Percentiles rank a stretch among this genome's conserved stretches.
Conservation (phyloP, 1,139 yeast species). For the Candida sanyaensis region DNA sequence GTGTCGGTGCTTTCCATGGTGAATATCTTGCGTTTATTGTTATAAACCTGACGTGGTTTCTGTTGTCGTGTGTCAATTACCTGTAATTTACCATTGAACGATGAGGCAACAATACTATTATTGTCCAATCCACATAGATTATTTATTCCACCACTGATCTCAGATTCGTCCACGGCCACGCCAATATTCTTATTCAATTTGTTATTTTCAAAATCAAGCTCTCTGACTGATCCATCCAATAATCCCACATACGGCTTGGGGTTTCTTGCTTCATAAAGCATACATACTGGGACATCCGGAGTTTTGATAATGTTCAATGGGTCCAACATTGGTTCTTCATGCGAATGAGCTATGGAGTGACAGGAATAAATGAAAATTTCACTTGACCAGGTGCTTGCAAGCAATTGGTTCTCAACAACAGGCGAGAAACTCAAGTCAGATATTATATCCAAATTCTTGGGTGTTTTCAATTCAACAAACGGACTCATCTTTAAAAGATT, state of each 20-base stretch:
- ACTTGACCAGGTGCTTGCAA: conserved; percentile 47
- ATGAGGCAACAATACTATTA: conserved; percentile 35
- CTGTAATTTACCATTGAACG: conserved; percentile 55
- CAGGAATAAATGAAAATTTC: conserved; percentile 37
- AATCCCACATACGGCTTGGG: conserved; percentile 36
- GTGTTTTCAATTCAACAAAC: conserved; percentile 20
- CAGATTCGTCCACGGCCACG: conserved; percentile 12
- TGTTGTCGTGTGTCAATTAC: conserved; percentile 31
- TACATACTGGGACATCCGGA: conserved; percentile 14
- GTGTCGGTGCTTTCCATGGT: conserved; percentile 59
- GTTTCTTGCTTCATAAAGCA: conserved; percentile 14
- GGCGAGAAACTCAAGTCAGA: conserved; percentile 36
- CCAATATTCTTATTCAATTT: conserved; percentile 20
- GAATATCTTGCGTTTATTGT: conserved; percentile 52
- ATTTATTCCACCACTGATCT: conserved; percentile 29
- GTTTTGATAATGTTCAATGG: conserved; percentile 12
- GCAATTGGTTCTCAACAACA: conserved; percentile 25
- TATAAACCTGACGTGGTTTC: conserved; percentile 12
- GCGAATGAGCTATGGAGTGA: conserved; percentile 11
- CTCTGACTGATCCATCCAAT: conserved; percentile 42
- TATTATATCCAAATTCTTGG: conserved; percentile 28
- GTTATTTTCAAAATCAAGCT: conserved; percentile 45
- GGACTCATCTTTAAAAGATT: neutral
- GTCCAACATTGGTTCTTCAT: conserved; percentile 11
- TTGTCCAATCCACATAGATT: conserved; percentile 31